Conservation (phyloP, 164 flowering plant genomes). For the Akebia trifoliata region DNA sequence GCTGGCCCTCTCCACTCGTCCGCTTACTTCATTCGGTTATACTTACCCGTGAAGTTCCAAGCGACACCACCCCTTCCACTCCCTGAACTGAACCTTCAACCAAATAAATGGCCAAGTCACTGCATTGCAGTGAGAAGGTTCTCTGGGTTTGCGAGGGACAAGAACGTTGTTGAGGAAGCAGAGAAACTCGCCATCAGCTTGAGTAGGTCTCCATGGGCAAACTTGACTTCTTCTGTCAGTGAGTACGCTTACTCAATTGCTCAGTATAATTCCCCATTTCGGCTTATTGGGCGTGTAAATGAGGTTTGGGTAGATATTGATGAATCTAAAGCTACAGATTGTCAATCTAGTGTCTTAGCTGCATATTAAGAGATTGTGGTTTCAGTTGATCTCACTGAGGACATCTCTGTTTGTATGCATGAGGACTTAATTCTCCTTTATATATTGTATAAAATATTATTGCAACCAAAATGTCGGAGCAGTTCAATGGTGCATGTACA, state of each 20-base stretch:
- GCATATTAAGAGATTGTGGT: constrained; percentile 24
- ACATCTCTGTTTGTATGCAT: constrained; percentile 2
- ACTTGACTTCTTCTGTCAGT: constrained; percentile 42
- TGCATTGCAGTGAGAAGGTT: constrained; percentile 74
- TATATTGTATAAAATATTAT: no score
- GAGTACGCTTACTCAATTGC: constrained; percentile 74
- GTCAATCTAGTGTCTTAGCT: constrained; percentile 32
- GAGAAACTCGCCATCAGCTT: constrained; percentile 66
- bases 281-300: constrained; percentile 54
- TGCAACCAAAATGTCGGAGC: no score
- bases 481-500: no score
- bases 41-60: constrained; percentile 67
- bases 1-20: constrained; percentile 80
- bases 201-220: constrained; percentile 68
- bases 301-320: constrained; percentile 78
- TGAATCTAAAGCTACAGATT: constrained; percentile 32
- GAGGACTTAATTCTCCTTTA: no score
- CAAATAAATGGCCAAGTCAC: constrained; percentile 36
- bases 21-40: constrained; percentile 48
- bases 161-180: constrained; percentile 55
- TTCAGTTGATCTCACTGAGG: not conserved
- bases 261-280: constrained; percentile 68
- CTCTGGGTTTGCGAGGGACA: constrained; percentile 71
- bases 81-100: constrained; percentile 57
- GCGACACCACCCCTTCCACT: constrained; percentile 62